Conservation (phyloP, 2,329 filamentous ascomycete genomes). For the Rhytidhysteron rufulum region DNA sequence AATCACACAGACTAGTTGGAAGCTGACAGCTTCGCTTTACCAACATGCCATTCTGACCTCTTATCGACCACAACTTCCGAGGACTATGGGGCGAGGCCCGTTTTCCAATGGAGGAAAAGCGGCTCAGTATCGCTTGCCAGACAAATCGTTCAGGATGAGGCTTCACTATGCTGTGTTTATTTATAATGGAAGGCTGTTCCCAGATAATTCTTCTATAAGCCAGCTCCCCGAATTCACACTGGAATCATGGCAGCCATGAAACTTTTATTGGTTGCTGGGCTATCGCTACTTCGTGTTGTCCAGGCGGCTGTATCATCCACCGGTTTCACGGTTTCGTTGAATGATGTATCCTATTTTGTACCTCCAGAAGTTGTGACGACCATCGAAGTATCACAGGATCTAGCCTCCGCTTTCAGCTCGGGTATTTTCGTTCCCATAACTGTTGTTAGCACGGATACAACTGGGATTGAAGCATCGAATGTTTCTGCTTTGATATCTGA, state of each 20-base stretch:
- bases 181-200: not conserved
- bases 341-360: constrained; percentile 39
- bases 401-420: constrained; percentile 15
- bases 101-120: no score
- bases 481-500: constrained; percentile 20
- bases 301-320: constrained; percentile 25
- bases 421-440: constrained; percentile 36
- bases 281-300: not conserved
- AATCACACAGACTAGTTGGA: not conserved
- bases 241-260: not conserved
- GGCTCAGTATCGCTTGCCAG: no score
- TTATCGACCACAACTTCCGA: no score
- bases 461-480: constrained; percentile 15
- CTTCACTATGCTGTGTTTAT: not conserved
- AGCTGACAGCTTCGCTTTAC: constrained; percentile 1
- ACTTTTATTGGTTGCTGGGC: not conserved
- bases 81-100: no score
- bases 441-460: constrained; percentile 26
- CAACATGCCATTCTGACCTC: constrained; percentile 1
- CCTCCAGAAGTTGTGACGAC: constrained; percentile 34
- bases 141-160: no score
- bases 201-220: not conserved
- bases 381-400: constrained; percentile 18
- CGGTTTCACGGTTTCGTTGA: constrained; percentile 38
- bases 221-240: not conserved